Evolutionary conservation across 441 rosid genomes (phyloP), one percentile per base, ranked within the genome.

Genomic region (Gossypium davidsonii): DNA sequence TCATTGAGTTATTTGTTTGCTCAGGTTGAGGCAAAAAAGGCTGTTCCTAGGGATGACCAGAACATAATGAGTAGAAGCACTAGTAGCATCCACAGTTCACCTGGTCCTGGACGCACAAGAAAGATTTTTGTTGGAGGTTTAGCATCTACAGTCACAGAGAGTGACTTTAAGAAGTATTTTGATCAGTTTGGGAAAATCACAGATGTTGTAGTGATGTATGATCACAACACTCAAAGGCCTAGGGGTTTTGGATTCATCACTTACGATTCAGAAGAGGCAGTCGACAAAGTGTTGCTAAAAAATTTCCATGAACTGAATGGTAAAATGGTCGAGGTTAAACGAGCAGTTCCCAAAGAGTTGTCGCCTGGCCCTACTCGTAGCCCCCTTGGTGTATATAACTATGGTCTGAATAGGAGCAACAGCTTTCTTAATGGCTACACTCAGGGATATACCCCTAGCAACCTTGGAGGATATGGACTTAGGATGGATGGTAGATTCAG

Each of bases 51-150:
- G 83, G 98, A 94, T 81, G 98, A 94, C 60, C 98, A 92, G 71
- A 92, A 83, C 78, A 83, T 86, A 76, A 74, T 84, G 52, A 85
- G 72, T 75, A 89, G 81, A 70, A 79, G 68, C 76, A 48, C 73
- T 78, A 72, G 91, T 72, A 86, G 90, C 84, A 82, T 87, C 76
- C 92, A 90, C 48, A 91, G 96, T 71, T 94, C 95, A 71, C 97
- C 97, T 6, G 89, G 93, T 77, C 91, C 93, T 76, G 88, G 83
- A 58, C 90, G 92, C 37, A 91, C 97, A 11, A 85, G 89, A 79
- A 94, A 94, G 90, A 94, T 94, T 39, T 94, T 94, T 70, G 98
- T 94, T 6, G 98, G 98, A 78, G 98, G 98, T 48, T 87, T 94
- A 79, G 92, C 98, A 75, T 94, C 98, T 49, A 89, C 97, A 0